These are phyloP conservation scores for Phialocephala sp. DNA, from an alignment of 2,329 filamentous ascomycete genomes.

Conservation along the genomic window DNA sequence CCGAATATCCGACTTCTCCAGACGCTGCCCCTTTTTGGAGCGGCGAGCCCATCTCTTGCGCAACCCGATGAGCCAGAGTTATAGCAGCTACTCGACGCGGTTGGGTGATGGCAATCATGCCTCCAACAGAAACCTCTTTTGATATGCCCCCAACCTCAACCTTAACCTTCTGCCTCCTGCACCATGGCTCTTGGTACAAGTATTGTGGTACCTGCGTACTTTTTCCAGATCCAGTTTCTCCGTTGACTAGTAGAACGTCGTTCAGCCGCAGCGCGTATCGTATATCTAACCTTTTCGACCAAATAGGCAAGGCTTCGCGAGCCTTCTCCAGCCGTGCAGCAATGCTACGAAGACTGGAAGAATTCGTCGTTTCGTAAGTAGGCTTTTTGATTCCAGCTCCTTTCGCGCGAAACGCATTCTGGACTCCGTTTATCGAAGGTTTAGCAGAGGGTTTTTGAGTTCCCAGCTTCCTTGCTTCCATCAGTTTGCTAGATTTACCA, in stretches of 20 bases:
- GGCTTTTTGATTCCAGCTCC: constrained; percentile 15
- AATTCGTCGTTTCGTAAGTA: constrained; percentile 8
- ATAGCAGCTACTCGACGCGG: constrained; percentile 93
- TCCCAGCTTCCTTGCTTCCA: background rate
- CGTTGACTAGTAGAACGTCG: constrained; percentile 83
- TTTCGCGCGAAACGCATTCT: constrained; percentile 8
- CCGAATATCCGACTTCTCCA: constrained; percentile 83
- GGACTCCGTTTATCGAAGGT: background rate
- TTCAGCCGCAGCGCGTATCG: constrained; percentile 37
- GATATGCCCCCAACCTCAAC: constrained; percentile 46
- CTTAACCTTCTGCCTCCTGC: constrained; percentile 62
- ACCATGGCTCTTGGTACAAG: constrained; percentile 80
- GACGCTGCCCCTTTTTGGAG: constrained; percentile 59
- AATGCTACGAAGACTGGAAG: constrained; percentile 30
- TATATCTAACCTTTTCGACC: constrained; percentile 39
- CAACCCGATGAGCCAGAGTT: constrained; percentile 85
- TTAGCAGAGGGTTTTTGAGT: background rate
- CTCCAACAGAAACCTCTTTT: constrained; percentile 64
- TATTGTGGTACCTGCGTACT: constrained; percentile 97
- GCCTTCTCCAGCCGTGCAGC: constrained; percentile 34
- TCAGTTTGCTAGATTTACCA: background rate
- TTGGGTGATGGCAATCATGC: constrained; percentile 91
- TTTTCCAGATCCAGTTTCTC: constrained; percentile 96
- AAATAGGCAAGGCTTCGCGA: constrained; percentile 42
- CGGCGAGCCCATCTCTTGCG: constrained; percentile 76